Evolutionary conservation across 169 alveolate species (phyloP), one percentile per base, ranked within the genome.

Genomic region (Plasmodium yoelii): DNA sequence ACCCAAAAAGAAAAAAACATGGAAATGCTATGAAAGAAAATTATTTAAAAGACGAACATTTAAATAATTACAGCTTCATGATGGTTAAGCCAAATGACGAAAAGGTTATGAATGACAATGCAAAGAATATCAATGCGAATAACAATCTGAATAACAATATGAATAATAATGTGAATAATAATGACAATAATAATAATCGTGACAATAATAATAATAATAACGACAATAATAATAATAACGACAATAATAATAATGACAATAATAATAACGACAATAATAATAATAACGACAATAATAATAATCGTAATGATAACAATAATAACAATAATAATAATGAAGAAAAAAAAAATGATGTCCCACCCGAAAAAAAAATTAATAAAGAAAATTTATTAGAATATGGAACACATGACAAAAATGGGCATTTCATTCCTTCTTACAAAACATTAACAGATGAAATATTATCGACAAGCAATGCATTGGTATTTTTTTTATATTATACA

Each of bases 351-450:
- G 0, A 22, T 13, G 22, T 61, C 47, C 88, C 61, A 61, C 59
- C 65, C 19, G 88, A 75, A 49, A 42, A 75, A 75, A 75, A 75
- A 61, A 61, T 75, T 61, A 75, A 60, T 75, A 75, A 75, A 75
- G 75, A 61, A 12, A 75, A 75, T 53, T 75, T 75, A 19, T 49
- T 75, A 61, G 88, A 75, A 55, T 61, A 75, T 75, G 88, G 88
- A 18, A 75, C 88, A 12, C 75, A 75, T 75, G 88, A 63, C 44
- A 75, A 61, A 47, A 69, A 63, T 47, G 88, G 88, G 51, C 42
- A 75, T 75, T 75, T 61, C 47, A 75, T 75, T 22, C 88, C 88
- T 63, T 75, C 88, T 15, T 75, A 75, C 47, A 75, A 75, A 75
- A 75, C 88, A 49, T 22, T 75, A 67, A 75, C 88, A 8, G 65